These are phyloP conservation scores for Hygrocybe coccinea DNA, from an alignment of 768 basidiomycete species.

Conservation along the genomic window DNA sequence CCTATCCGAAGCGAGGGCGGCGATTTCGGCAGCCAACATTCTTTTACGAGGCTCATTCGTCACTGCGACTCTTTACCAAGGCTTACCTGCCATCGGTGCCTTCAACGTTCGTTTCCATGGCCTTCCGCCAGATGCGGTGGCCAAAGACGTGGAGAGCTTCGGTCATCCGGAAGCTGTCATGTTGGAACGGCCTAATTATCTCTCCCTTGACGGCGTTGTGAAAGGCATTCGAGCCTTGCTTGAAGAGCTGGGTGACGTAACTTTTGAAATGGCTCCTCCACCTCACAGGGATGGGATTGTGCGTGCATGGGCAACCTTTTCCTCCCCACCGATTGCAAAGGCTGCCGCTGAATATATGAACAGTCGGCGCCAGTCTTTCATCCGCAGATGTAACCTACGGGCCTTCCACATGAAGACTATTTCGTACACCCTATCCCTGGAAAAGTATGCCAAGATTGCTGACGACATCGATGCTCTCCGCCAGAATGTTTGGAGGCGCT, in stretches of 20 bases:
- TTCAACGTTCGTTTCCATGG: slow-evolving; percentile 58
- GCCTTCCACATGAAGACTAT: slow-evolving; percentile 55
- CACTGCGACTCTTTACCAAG: slow-evolving; percentile 47
- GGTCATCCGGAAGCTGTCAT: slow-evolving; percentile 27
- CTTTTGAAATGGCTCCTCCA: slow-evolving; percentile 46
- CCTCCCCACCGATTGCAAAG: slow-evolving; percentile 47
- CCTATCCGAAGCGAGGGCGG: slow-evolving; percentile 44
- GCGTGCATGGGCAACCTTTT: slow-evolving; percentile 54
- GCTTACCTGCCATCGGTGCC: slow-evolving; percentile 52
- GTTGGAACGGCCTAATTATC: slow-evolving; percentile 35
- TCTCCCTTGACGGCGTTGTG: slow-evolving; percentile 31
- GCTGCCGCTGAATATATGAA: slow-evolving; percentile 47
- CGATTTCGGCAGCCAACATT: slow-evolving; percentile 40
- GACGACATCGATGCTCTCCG: slow-evolving; percentile 46
- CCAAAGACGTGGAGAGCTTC: slow-evolving; percentile 34
- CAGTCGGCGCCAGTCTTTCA: slow-evolving; percentile 39
- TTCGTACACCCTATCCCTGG: slow-evolving; percentile 37
- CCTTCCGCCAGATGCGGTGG: slow-evolving; percentile 37
- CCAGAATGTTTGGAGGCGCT: slow-evolving; percentile 29
- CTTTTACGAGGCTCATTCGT: slow-evolving; percentile 40
- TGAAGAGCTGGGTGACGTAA: slow-evolving; percentile 25
- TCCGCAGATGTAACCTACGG: slow-evolving; percentile 43
- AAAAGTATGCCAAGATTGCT: slow-evolving; percentile 37
- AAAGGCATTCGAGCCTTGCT: slow-evolving; percentile 41
- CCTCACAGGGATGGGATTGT: slow-evolving; percentile 49